A percentile compares a stretch with the other conserved stretches of the same genome.
phyloP scores from a whole-genome alignment of 1,284 basidiomycete species.

The Leccinum solheimii region DNA sequence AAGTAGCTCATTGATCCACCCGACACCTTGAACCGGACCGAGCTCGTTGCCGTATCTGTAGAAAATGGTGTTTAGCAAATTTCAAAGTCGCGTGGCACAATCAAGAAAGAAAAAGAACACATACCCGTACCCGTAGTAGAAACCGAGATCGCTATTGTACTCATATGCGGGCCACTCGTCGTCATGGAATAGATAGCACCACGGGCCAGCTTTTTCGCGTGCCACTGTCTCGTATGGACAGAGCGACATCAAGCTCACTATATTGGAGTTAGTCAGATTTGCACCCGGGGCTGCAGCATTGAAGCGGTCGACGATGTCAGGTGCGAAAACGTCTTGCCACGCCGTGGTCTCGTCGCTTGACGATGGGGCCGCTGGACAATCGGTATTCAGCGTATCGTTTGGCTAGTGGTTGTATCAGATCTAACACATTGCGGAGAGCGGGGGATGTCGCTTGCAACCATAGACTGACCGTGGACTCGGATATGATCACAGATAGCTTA shows the following conservation, averaged over 20 bases:
- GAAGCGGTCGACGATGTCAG: slow-evolving; percentile 59
- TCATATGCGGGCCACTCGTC: no score
- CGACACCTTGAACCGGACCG: slow-evolving; percentile 75
- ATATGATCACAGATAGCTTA: slow-evolving; percentile 50
- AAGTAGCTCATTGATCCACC: slow-evolving; percentile 82
- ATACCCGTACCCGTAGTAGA: slow-evolving; percentile 74
- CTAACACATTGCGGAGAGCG: neutral
- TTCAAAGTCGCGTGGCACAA: neutral
- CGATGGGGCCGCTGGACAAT: slow-evolving; percentile 60
- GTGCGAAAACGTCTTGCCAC: slow-evolving; percentile 58
- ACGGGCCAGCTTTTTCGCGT: neutral
- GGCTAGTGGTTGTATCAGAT: slow-evolving; percentile 30
- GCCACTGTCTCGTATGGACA: slow-evolving; percentile 65
- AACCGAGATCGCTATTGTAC: slow-evolving; percentile 60
- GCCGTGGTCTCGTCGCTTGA: slow-evolving; percentile 36
- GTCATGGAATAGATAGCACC: no score
- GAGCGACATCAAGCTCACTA: slow-evolving; percentile 64
- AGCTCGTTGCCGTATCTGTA: slow-evolving; percentile 61
- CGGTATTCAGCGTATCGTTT: slow-evolving; percentile 71
- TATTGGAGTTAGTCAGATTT: slow-evolving; percentile 56
- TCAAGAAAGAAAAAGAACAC: slow-evolving; percentile 18
- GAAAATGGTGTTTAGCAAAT: neutral
- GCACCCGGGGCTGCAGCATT: slow-evolving; percentile 64
- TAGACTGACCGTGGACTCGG: slow-evolving; percentile 49
- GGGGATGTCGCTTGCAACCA: neutral